phyloP scores from a whole-genome alignment of 2,329 filamentous ascomycete genomes.

The Pyrenochaeta sp. region DNA sequence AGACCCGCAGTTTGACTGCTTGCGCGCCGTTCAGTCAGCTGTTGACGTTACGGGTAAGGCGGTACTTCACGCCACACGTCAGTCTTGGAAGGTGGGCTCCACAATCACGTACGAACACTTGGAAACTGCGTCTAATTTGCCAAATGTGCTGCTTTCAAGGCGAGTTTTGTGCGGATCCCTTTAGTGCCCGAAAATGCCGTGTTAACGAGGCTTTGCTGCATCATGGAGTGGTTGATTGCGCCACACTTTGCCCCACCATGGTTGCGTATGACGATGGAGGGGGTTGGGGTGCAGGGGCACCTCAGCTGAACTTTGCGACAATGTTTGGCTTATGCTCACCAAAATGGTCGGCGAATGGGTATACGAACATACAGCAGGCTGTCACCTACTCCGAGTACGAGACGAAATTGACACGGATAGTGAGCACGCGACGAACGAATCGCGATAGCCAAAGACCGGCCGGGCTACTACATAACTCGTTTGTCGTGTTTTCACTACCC shows the following conservation, averaged over 20 bases:
- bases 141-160: neutral
- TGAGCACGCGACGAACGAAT: no score
- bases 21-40: conserved; percentile 17
- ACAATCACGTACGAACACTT: conserved; percentile 2
- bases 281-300: neutral
- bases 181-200: neutral
- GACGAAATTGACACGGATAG: no score
- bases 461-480: no score
- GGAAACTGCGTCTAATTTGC: neutral
- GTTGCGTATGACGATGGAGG: conserved; percentile 3
- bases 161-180: neutral
- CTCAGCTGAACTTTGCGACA: conserved; percentile 1
- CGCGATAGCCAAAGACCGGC: no score
- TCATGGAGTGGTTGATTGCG: conserved; percentile 11
- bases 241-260: conserved; percentile 17
- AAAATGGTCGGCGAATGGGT: neutral
- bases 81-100: conserved; percentile 4
- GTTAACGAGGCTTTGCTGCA: conserved; percentile 11
- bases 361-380: neutral
- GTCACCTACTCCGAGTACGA: no score
- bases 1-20: conserved; percentile 6
- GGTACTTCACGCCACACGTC: conserved; percentile 17
- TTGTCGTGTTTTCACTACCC: no score
- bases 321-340: neutral
- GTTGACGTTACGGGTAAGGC: conserved; percentile 17